Base-by-base conservation (phyloP, 495 filamentous ascomycete genomes). In the Aspergillus conjunctus region DNA sequence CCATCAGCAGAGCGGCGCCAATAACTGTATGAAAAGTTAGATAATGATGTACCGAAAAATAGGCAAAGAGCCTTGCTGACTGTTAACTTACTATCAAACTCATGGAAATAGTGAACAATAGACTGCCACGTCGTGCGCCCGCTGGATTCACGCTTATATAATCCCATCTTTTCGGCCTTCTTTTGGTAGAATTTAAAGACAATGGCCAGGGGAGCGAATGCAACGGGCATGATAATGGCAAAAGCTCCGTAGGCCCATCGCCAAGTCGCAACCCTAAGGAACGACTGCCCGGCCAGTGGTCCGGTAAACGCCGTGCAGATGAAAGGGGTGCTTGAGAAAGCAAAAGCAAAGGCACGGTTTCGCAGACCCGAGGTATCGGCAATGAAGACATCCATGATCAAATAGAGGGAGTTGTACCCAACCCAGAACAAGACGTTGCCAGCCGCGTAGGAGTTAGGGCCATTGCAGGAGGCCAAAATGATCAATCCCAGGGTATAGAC, bases 241-340 rank as follows among this genome's bases (percentile, higher is more conserved):
- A 88, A 89, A 15, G 77, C 73, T 37, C 86, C 86, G 62, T 83
- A 87, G 18, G 75, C 83, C 88, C 87, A 90, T 49, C 85, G 78
- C 78, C 81, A 90, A 26, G 76, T 77, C 5, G 80, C 71, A 6
- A 78, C 78, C 30, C 80, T 72, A 59, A 83, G 79, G 51, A 83
- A 83, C 9, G 67, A 61, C 10, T 70, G 57, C 18, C 69, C 73
- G 14, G 71, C 76, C 62, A 73, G 55, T 7, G 71, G 67, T 21
- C 68, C 75, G 4, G 71, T 72, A 49, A 77, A 80, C 1, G 73
- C 71, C 22, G 86, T 88, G 60, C 81, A 80, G 56, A 89, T 87
- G 70, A 87, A 88, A 4, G 88, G 88, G 0, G 87, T 87, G n/a
- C 70, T 75, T 32, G 78, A 71, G 62, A 85, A 88, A 10, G 83